Evolutionary conservation across 345 rosid genomes (phyloP).

Genomic region (Citrus mangshanensis): DNA sequence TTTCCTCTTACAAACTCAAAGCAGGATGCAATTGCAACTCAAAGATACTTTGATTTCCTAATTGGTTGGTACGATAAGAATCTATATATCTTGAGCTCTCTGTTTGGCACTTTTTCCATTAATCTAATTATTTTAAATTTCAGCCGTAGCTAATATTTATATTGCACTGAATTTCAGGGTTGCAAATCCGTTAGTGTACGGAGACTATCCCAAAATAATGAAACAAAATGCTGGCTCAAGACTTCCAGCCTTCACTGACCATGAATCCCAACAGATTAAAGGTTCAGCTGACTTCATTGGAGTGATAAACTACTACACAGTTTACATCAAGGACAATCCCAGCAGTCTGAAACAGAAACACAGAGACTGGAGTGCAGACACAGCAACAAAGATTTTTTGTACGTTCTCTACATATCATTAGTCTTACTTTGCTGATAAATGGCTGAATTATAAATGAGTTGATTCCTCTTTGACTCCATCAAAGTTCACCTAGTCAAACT

Average conservation of each 20-base stretch:
- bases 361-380: slow-evolving; percentile 37
- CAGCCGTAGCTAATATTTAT: neutral
- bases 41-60: slow-evolving; percentile 40
- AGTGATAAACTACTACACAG: slow-evolving; percentile 34
- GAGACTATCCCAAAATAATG: slow-evolving; percentile 74
- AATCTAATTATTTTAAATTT: too few species aligned
- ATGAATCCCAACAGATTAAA: slow-evolving; percentile 55
- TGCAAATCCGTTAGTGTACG: slow-evolving; percentile 56
- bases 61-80: slow-evolving; percentile 47
- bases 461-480: neutral
- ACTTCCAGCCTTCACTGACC: slow-evolving; percentile 51
- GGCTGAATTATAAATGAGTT: neutral
- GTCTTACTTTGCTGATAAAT: neutral
- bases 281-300: slow-evolving; percentile 69
- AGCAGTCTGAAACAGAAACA: slow-evolving; percentile 16
- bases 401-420: slow-evolving; percentile 8
- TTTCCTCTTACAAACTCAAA: slow-evolving; percentile 43
- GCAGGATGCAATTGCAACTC: slow-evolving; percentile 42
- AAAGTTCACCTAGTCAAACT: neutral
- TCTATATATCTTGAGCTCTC: neutral
- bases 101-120: neutral
- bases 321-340: slow-evolving; percentile 31
- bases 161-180: slow-evolving; percentile 40
- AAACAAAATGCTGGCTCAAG: slow-evolving; percentile 58
- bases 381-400: slow-evolving; percentile 20